These are phyloP conservation scores for Evernia prunastri DNA, from an alignment of 495 filamentous ascomycete species.

Conservation along the genomic window DNA sequence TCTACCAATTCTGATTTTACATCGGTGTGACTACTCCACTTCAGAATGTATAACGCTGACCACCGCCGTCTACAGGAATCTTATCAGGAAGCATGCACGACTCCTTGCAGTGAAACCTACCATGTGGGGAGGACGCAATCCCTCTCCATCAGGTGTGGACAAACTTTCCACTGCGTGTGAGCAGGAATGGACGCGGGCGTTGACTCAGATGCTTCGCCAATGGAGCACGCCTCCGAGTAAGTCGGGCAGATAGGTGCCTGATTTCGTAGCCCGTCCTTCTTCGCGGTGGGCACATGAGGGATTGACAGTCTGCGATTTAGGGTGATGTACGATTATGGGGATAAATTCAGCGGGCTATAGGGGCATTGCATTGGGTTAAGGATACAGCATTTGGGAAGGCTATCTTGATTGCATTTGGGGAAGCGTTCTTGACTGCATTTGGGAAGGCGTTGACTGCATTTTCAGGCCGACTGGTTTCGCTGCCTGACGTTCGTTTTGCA, in stretches of 20 bases:
- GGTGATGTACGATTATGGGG: constrained; percentile 12
- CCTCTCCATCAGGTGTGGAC: constrained; percentile 46
- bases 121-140: constrained; percentile 65
- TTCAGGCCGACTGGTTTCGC: no score
- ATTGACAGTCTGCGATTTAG: neutral
- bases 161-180: constrained; percentile 58
- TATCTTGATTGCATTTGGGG: constrained; percentile 5
- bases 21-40: neutral
- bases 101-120: constrained; percentile 54
- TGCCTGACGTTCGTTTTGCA: no score
- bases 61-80: constrained; percentile 8
- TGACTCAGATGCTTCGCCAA: constrained; percentile 60
- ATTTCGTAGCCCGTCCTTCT: neutral
- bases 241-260: constrained; percentile 18
- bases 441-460: no score
- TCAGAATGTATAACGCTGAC: neutral
- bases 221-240: constrained; percentile 53
- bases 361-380: constrained; percentile 9
- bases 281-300: neutral
- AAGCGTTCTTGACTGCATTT: neutral
- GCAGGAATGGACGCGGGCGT: constrained; percentile 61
- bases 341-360: neutral
- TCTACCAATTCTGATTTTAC: neutral
- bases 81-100: constrained; percentile 55
- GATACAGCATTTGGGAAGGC: neutral